Percentiles rank a stretch among this genome's conserved stretches.
Evolutionary conservation across 2,329 filamentous ascomycete genomes (phyloP).

Genomic region (Chaetomiaceae sp.): DNA sequence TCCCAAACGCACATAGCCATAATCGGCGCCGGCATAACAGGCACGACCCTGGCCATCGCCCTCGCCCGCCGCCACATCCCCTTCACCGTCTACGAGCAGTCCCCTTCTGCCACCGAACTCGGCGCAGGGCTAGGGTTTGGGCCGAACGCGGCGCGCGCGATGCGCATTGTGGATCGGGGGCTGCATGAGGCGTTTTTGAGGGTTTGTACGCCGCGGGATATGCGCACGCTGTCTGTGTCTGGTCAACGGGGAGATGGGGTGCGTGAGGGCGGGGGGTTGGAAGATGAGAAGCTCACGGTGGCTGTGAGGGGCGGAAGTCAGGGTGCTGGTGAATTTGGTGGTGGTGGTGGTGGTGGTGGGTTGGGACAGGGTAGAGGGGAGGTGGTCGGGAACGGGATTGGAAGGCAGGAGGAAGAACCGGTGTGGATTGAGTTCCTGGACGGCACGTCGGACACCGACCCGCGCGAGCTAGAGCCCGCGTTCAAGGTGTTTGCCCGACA

Average conservation of each 20-base stretch:
- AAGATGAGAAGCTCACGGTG: too few relatives aligned
- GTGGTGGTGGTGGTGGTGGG: not conserved
- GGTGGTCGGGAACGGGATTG: constrained; percentile 24
- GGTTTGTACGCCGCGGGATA: constrained; percentile 24
- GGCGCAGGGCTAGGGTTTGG: constrained; percentile 34
- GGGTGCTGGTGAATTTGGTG: too few relatives aligned
- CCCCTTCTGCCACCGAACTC: constrained; percentile 30
- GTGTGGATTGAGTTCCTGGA: constrained; percentile 22
- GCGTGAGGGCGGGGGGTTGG: too few relatives aligned
- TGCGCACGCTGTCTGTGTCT: constrained; percentile 6
- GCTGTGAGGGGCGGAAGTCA: too few relatives aligned
- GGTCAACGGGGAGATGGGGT: not conserved
- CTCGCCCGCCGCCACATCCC: constrained; percentile 28
- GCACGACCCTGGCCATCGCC: constrained; percentile 31
- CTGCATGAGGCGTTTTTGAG: constrained; percentile 26
- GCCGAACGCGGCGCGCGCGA: constrained; percentile 30
- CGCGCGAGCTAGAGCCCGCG: constrained; percentile 12
- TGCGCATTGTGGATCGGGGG: constrained; percentile 26
- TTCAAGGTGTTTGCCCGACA: constrained; percentile 19
- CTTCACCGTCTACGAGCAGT: constrained; percentile 33
- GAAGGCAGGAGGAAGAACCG: not conserved
- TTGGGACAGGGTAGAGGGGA: not conserved
- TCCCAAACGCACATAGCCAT: constrained; percentile 28
- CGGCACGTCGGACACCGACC: constrained; percentile 16
- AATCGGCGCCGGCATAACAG: constrained; percentile 37